Base-by-base conservation (phyloP, 2,329 filamentous ascomycete species). In the Diaporthe velutina region DNA sequence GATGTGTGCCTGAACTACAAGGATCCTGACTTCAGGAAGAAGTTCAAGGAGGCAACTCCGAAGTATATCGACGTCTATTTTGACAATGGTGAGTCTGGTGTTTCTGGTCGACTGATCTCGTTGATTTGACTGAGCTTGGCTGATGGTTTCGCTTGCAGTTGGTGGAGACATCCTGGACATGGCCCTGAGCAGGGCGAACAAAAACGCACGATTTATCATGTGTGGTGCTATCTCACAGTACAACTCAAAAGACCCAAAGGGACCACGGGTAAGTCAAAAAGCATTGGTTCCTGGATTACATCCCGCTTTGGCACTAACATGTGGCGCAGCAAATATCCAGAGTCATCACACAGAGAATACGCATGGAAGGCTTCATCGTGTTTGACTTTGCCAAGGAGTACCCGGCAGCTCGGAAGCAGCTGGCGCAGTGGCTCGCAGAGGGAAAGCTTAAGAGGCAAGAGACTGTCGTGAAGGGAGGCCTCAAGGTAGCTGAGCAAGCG, bases 361-460 rank as follows among this genome's bases (percentile, higher is more conserved):
- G 77, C 73, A 90, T 94, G 86, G 88, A 93, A 83, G 93, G 93
- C 0, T 95, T 96, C 83, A 92, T 95, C 76, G 89, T 95, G 64
- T 90, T 94, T 72, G 94, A 95, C 81, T 94, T 88, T 80, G 83
- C 82, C 7, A 84, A 88, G 71, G 86, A 92, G 79, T 93, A 89
- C 80, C 80, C 86, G 0, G 81, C 84, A 55, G 94, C 92, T 0
- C 83, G 89, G 77, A 85, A 88, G 80, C 87, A 95, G 78, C 85
- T 95, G 12, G 88, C 88, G 1, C 83, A 89, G 77, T 95, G 93
- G 93, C 81, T 95, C 22, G 84, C 85, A 1, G 91, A 94, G 81
- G 94, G 94, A 71, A 94, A 92, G 84, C 83, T 96, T 76, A 91
- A 94, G 88, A 85, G 91, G 73, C 91, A 92, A 80, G 93, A 95